Evolutionary conservation across 352 stramenopile genomes (phyloP), one percentile per base, ranked within the genome.

Genomic region (Plasmopara muralis): DNA sequence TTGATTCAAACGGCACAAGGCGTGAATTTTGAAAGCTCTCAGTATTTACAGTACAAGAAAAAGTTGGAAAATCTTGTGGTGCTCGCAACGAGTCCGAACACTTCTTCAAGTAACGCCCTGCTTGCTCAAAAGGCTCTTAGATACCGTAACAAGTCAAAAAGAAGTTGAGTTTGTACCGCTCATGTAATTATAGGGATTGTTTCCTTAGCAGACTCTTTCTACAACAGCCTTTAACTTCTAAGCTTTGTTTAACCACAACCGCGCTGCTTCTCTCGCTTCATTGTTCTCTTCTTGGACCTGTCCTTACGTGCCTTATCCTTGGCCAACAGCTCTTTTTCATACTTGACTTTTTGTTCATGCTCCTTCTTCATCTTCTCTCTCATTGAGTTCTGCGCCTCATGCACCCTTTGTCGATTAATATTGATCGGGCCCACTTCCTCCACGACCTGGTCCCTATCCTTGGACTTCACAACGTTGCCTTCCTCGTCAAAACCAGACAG

Each of bases 401-500:
- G 66, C 43, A 83, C 77, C 16, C 74, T 57, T 39, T 67, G 50
- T 52, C 64, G 66, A 53, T 88, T 88, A 7, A 72, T 77, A 59
- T 86, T 88, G 8, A 60, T 51, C 4, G 57, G 62, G 0, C 66
- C 56, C 9, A 52, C 43, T n/a, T 79, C 70, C 14, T 62, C 64
- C 1, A 50, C 30, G 5, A 57, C 57, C 47, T 77, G 76, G 31
- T 87, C 71, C 61, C 85, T 86, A 61, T 88, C 74, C 43, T 71
- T 75, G 15, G 72, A 80, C 64, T 87, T 83, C 58, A 89, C 70
- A 12, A 93, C 65, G 56, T 93, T 90, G 39, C 79, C 83, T 12
- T 90, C 77, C 57, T 93, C 83, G 50, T 93, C 83, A 51, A 89
- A 87, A 64, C 89, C 78, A 0, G 79, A 88, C 53, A 88, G 75